These are phyloP conservation scores for Endocalyx cinctus DNA, from an alignment of 2,329 filamentous ascomycete species.

Conservation along the genomic window DNA sequence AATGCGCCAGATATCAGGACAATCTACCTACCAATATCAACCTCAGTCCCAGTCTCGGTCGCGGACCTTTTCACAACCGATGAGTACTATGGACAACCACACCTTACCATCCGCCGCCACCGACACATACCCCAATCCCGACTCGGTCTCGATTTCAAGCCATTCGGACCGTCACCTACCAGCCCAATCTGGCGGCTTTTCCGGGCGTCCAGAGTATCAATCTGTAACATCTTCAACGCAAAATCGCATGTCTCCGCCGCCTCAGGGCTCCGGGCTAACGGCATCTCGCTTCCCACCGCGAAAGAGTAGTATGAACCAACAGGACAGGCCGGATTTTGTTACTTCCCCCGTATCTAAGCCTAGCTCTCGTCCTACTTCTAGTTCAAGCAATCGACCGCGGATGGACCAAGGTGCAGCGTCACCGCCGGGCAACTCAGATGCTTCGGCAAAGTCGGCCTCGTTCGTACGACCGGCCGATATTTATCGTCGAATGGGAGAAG, in stretches of 20 bases:
- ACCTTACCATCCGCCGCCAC: no score
- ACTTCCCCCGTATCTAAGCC: constrained; percentile 13
- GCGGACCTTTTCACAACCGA: constrained; percentile 21
- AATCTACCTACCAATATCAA: constrained; percentile 22
- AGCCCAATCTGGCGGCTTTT: neutral
- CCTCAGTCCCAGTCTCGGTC: constrained; percentile 17
- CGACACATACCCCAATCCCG: no score
- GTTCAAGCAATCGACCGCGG: constrained; percentile 25
- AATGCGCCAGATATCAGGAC: constrained; percentile 37
- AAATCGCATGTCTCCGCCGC: constrained; percentile 17
- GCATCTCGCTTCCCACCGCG: constrained; percentile 50
- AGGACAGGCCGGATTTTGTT: constrained; percentile 25
- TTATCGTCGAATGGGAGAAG: constrained; percentile 67
- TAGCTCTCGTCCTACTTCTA: constrained; percentile 25
- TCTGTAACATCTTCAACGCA: constrained; percentile 10
- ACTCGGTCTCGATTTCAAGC: no score
- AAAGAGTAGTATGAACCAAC: constrained; percentile 57
- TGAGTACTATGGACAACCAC: constrained; percentile 10
- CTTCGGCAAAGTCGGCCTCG: constrained; percentile 44
- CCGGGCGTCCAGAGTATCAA: constrained; percentile 5
- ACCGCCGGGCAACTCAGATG: constrained; percentile 31
- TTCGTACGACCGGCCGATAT: constrained; percentile 74
- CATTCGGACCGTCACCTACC: no score
- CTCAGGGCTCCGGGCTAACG: constrained; percentile 24
- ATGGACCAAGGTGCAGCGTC: constrained; percentile 34